Evolutionary conservation across 768 basidiomycete genomes (phyloP), one percentile per base, ranked within the genome.

Genomic region (Pleurotus tuber-regium): DNA sequence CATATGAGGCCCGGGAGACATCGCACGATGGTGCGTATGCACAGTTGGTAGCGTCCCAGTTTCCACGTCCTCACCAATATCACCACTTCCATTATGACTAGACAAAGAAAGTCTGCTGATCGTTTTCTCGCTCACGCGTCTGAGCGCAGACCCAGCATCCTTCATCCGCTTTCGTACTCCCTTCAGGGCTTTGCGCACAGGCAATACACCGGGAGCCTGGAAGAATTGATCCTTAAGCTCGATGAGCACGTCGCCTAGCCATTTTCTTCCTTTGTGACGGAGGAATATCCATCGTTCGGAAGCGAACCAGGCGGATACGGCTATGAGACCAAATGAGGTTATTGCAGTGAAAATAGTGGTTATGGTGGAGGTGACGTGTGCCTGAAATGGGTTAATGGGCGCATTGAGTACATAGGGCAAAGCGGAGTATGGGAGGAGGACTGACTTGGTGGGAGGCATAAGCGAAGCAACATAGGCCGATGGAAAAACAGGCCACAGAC

Each of bases 401-500:
- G 40, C 24, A 38, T 44, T n/a, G n/a, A n/a, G 21, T 12, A 24
- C 11, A 43, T 49, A 40, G 33, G 25, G 11, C 14, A 7, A 16
- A 28, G 38, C 36, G 28, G 9, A 19, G 23, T 18, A 38, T 31
- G 48, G 21, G 39, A 38, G 4, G 26, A 46, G 19, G 29, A 54
- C 75, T 38, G 65, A 84, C 87, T 75, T 88, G 86, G 6, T 66
- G 56, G 14, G 89, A 87, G 2, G 89, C 81, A 61, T 89, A 91
- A 11, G 87, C 77, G 61, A 91, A 91, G 38, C 85, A 78, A 59
- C 86, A 83, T 14, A 91, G 74, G 11, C 89, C 89, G 35, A 87
- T 76, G 1, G 86, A 90, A 67, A 92, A 92, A 66, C 85, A 87
- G 33, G 87, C 86, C 39, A 91, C 88, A 48, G 89, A 89, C 64